Conservation (phyloP, 2,329 filamentous ascomycete genomes). For the Gnomoniopsis sp. region DNA sequence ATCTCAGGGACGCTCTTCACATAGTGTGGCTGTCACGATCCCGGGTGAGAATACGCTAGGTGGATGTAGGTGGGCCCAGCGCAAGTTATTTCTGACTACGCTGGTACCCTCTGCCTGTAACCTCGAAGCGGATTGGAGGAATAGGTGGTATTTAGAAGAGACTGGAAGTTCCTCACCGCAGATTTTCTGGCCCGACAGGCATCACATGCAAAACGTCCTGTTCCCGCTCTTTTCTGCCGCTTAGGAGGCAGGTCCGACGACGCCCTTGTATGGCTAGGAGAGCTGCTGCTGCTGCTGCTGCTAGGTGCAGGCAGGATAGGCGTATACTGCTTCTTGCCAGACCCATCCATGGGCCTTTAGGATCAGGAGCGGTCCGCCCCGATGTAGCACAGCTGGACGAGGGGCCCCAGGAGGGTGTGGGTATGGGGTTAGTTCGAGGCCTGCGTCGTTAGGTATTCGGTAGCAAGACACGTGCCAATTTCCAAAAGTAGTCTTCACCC, state of each 20-base stretch:
- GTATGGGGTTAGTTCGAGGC: too few relatives aligned
- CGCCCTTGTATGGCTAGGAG: not conserved
- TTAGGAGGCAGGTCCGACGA: not conserved
- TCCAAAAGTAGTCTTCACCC: too few relatives aligned
- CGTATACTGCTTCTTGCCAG: not conserved
- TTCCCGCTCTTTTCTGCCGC: not conserved
- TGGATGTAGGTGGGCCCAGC: too few relatives aligned
- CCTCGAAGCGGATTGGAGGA: not conserved
- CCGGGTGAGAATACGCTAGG: too few relatives aligned
- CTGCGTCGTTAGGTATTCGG: too few relatives aligned
- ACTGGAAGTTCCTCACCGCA: slow-evolving; percentile 3
- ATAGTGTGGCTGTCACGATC: too few relatives aligned
- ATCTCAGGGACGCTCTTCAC: too few relatives aligned
- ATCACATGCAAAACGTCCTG: slow-evolving; percentile 12
- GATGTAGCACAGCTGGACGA: not conserved
- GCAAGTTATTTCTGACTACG: not conserved
- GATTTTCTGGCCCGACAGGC: slow-evolving; percentile 11
- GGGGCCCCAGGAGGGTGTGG: too few relatives aligned
- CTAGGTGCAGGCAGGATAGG: slow-evolving; percentile 9
- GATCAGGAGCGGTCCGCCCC: not conserved
- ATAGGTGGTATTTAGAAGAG: not conserved
- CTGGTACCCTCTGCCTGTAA: too few relatives aligned
- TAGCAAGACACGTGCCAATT: too few relatives aligned
- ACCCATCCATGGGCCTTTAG: not conserved
- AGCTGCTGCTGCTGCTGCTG: not conserved